A percentile compares a stretch with the other conserved stretches of the same genome.
Evolutionary conservation across 2,329 filamentous ascomycete genomes (phyloP).

Genomic region (Arthroderma uncinatum): DNA sequence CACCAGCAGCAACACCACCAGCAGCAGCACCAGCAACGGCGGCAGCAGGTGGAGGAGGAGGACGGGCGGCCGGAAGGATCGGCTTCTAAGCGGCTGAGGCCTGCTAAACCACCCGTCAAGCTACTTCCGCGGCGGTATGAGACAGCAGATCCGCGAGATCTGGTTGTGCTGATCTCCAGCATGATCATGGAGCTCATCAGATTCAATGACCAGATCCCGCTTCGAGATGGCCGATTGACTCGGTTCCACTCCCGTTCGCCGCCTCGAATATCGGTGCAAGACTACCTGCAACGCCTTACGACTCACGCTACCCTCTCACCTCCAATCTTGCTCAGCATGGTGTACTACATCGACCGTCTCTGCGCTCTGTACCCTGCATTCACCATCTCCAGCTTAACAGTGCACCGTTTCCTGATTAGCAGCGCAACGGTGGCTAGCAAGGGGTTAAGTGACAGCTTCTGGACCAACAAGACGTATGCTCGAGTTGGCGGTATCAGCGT

Average conservation of each 20-base stretch:
- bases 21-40: neutral
- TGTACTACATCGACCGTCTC: conserved; percentile 94
- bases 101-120: conserved; percentile 39
- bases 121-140: conserved; percentile 61
- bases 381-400: conserved; percentile 89
- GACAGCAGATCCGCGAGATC: conserved; percentile 66
- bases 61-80: conserved; percentile 17
- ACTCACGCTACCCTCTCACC: conserved; percentile 89
- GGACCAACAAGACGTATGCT: conserved; percentile 96
- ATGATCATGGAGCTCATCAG: conserved; percentile 94
- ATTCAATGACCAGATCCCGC: conserved; percentile 78
- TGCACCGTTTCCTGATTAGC: conserved; percentile 93
- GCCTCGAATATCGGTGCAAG: conserved; percentile 84
- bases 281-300: conserved; percentile 86
- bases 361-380: conserved; percentile 89
- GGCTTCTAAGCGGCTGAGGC: conserved; percentile 38
- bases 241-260: conserved; percentile 86
- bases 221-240: conserved; percentile 76
- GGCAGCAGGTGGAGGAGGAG: conserved; percentile 19
- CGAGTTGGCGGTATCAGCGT: conserved; percentile 86
- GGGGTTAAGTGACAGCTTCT: conserved; percentile 90
- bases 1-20: neutral
- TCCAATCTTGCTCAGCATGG: conserved; percentile 93
- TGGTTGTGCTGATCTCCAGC: conserved; percentile 81
- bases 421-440: conserved; percentile 93